Evolutionary conservation across 1,284 basidiomycete species (phyloP).

Genomic region (Ceratobasidium sp.): DNA sequence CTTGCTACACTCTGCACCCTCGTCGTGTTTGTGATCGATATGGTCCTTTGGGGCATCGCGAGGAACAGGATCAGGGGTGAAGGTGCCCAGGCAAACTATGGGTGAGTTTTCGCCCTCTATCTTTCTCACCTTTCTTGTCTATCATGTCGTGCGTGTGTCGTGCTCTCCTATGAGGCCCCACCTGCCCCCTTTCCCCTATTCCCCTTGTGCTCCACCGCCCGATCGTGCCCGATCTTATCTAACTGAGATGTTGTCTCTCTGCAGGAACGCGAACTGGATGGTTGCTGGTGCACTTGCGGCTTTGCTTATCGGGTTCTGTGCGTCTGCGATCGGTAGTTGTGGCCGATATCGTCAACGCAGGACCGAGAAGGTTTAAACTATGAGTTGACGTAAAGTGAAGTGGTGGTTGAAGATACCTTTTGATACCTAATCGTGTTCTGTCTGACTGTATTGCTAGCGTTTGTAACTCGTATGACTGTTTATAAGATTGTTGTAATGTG

Average conservation of each 20-base stretch:
- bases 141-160: no score
- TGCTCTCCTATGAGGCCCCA: background rate
- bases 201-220: background rate
- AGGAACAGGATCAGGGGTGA: conserved; percentile 66
- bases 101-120: conserved; percentile 47
- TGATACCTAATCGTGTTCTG: background rate
- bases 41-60: conserved; percentile 79
- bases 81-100: conserved; percentile 65
- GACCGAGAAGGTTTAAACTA: conserved; percentile 33
- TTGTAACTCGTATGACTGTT: background rate
- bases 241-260: background rate
- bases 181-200: background rate
- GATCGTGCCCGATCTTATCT: conserved; percentile 8
- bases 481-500: conserved; percentile 1
- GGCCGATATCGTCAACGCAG: conserved; percentile 64
- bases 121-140: no score
- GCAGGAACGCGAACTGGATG: conserved; percentile 75
- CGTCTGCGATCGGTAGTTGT: conserved; percentile 72
- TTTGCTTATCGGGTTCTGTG: conserved; percentile 72
- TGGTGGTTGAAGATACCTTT: conserved; percentile 9
- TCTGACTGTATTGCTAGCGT: conserved; percentile 12
- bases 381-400: background rate
- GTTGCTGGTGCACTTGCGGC: conserved; percentile 76
- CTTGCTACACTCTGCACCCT: conserved; percentile 72
- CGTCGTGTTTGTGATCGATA: conserved; percentile 77